Evolutionary conservation across 2,329 filamentous ascomycete genomes (phyloP), one percentile per base, ranked within the genome.

Genomic region (Ambrosiella beaveri): DNA sequence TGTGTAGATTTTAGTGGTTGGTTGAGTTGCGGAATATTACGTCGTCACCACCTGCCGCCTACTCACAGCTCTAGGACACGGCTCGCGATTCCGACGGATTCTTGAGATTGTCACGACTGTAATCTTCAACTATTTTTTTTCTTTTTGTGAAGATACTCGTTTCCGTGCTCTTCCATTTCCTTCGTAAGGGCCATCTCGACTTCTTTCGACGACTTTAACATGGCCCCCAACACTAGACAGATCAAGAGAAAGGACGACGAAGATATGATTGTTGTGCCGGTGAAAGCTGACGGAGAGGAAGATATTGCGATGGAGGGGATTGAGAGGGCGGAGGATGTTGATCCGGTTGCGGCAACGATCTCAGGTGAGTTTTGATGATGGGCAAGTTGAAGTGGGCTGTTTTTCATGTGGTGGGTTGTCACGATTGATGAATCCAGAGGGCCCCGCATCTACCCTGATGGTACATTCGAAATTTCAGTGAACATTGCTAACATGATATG

Each of bases 241-340:
- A 57, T 45, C 19, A 58, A 58, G 56, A 67, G 66, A 65, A 83
- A 82, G 70, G 82, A 88, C 66, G 52, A 86, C 64, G 82, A 83
- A 65, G 84, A 88, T 74, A 88, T 88, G 84, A 88, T 85, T 55
- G 84, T 88, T 63, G 85, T 89, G 65, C 84, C 88, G 50, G 84
- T 85, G 57, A 78, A 77, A 67, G 71, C 73, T 38, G 73, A 74
- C 64, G 75, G 75, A 61, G 83, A 88, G 64, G 82, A 78, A 56
- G 86, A 90, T 68, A 75, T 88, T 62, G 73, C 75, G 63, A 89
- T 89, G 85, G 82, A 79, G 68, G 74, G 80, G 63, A 73, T 44
- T 17, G 74, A 78, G 65, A 65, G 69, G 59, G 66, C 70, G 53
- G 74, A 74, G 54, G 72, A 68, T 54, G 77, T 82, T 58, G 81